Evolutionary conservation across 768 basidiomycete species (phyloP).

Genomic region (Harrya chromipes): DNA sequence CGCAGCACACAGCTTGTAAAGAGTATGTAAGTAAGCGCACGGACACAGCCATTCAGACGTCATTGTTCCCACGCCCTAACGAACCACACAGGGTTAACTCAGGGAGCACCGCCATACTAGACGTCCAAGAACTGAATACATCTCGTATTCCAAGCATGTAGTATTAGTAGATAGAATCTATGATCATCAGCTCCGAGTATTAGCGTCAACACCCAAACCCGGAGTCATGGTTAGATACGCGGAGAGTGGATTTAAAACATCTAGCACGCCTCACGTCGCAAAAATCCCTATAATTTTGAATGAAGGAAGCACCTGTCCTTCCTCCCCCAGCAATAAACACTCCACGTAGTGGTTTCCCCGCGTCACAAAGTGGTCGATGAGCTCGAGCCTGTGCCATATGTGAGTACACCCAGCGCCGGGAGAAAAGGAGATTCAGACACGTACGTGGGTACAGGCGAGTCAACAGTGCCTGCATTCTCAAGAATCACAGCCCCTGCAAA

Average conservation of each 20-base stretch:
- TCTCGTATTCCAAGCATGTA: not conserved
- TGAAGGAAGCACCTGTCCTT: constrained; percentile 70
- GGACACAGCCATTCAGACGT: constrained; percentile 16
- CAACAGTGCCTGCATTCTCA: constrained; percentile 70
- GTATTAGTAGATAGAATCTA: constrained; percentile 1
- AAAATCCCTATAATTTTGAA: constrained; percentile 95
- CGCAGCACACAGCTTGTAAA: not conserved
- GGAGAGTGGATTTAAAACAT: not conserved
- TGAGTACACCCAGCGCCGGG: not conserved
- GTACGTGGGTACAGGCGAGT: constrained; percentile 62
- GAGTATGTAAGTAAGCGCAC: no score
- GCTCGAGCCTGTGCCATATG: constrained; percentile 51
- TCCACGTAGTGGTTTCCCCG: constrained; percentile 92
- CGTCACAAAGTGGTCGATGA: constrained; percentile 87
- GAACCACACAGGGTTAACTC: no score
- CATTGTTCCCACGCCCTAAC: constrained; percentile 23
- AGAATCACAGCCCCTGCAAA: constrained; percentile 70
- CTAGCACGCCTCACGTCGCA: constrained; percentile 47
- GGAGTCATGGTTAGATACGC: not conserved
- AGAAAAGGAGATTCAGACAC: constrained; percentile 35
- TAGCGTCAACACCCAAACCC: not conserved
- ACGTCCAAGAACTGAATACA: not conserved
- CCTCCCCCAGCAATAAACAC: constrained; percentile 84
- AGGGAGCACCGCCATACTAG: no score
- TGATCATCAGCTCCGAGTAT: not conserved